A percentile compares a stretch with the other conserved stretches of the same genome.
Evolutionary conservation across 1,139 yeast genomes (phyloP).

Genomic region (Yamadazyma dushanensis): DNA sequence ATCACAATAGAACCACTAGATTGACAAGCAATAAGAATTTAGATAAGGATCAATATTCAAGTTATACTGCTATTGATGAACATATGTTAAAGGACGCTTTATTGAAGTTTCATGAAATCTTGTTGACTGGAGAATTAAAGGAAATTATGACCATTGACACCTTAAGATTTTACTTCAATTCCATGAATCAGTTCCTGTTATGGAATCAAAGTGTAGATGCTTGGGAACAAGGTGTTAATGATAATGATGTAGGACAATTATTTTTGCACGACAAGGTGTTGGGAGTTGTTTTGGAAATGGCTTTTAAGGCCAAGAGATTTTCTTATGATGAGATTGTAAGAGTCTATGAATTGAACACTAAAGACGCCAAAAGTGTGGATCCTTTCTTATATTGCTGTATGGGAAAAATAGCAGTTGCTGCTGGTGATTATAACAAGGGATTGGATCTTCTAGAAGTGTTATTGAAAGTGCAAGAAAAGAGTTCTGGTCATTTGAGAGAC

Average conservation of each 20-base stretch:
- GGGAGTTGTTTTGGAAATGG: conserved; percentile 70
- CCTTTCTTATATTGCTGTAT: conserved; percentile 35
- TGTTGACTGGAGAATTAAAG: conserved; percentile 34
- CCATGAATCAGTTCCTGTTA: conserved; percentile 39
- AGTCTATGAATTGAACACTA: conserved; percentile 37
- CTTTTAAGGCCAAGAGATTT: conserved; percentile 61
- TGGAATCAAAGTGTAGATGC: conserved; percentile 36
- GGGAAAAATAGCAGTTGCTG: conserved; percentile 42
- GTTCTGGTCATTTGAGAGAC: conserved; percentile 19
- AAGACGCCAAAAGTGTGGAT: conserved; percentile 19
- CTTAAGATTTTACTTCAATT: conserved; percentile 25
- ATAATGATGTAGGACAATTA: conserved; percentile 25
- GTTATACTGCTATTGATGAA: conserved; percentile 29
- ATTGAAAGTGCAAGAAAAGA: conserved; percentile 10
- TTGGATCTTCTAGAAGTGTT: conserved; percentile 43
- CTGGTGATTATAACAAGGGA: conserved; percentile 41
- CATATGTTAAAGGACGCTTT: conserved; percentile 33
- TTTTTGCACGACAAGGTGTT: conserved; percentile 58
- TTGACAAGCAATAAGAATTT: conserved; percentile 35
- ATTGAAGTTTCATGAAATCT: conserved; percentile 32
- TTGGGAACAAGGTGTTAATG: conserved; percentile 48
- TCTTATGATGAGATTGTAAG: conserved; percentile 55
- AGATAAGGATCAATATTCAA: conserved; percentile 39
- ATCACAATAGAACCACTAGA: conserved; percentile 31
- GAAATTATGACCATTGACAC: conserved; percentile 21